phyloP scores from a whole-genome alignment of 495 filamentous ascomycete genomes.

The Neurospora pannonica region DNA sequence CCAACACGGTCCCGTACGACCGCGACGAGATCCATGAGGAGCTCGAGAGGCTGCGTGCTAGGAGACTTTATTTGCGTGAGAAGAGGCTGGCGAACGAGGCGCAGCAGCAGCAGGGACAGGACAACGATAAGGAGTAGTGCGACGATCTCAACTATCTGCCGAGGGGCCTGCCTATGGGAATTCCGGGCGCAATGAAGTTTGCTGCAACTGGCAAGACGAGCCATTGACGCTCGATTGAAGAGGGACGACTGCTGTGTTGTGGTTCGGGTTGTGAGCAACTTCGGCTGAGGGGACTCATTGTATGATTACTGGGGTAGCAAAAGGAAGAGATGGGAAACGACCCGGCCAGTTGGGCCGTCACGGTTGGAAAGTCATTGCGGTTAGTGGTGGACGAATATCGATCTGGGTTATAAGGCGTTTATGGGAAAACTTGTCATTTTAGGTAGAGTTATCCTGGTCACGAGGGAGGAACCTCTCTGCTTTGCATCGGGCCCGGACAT shows the following conservation, averaged over 20 bases:
- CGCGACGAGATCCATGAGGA: slow-evolving; percentile 77
- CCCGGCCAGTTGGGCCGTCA: neutral
- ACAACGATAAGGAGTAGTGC: slow-evolving; percentile 22
- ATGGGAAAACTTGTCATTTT: neutral
- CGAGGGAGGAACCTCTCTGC: neutral
- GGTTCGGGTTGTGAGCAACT: neutral
- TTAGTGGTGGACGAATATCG: neutral
- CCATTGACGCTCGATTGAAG: too few relatives aligned
- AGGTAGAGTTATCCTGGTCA: neutral
- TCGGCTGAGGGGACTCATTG: neutral
- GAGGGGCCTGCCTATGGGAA: neutral
- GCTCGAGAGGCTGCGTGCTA: slow-evolving; percentile 59
- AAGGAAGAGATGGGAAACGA: neutral
- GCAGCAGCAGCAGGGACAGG: slow-evolving; percentile 26
- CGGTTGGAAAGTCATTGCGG: neutral
- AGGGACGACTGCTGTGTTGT: neutral
- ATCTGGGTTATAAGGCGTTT: neutral
- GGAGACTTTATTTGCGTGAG: slow-evolving; percentile 50
- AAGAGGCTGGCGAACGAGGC: slow-evolving; percentile 48
- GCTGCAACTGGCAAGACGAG: too few relatives aligned
- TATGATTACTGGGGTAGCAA: neutral
- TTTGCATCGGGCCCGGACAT: neutral
- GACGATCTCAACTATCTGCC: neutral
- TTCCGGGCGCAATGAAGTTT: neutral
- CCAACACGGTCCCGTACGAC: slow-evolving; percentile 82